Conservation (phyloP, 2,329 filamentous ascomycete genomes). For the Tolypocladium nubicola region DNA sequence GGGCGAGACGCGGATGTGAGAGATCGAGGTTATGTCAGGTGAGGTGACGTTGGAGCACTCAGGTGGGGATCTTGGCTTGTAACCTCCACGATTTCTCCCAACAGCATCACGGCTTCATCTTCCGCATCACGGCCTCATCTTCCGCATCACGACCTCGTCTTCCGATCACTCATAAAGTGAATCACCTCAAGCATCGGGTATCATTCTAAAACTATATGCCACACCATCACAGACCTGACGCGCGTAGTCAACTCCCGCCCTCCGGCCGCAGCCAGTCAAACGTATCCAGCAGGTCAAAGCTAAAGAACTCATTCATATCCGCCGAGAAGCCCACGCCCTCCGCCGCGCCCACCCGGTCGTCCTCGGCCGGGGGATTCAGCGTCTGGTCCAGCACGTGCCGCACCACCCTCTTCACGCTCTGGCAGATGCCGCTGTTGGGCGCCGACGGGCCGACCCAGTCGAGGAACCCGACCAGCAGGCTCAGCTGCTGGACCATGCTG, state of each 20-base stretch:
- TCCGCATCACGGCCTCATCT: not conserved
- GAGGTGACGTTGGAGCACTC: not conserved
- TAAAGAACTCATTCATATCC: constrained; percentile 21
- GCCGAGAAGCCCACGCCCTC: constrained; percentile 16
- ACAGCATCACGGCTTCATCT: too few relatives aligned
- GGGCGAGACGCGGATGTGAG: not conserved
- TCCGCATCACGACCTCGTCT: not conserved
- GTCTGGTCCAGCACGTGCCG: constrained; percentile 38
- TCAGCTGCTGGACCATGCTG: constrained; percentile 37
- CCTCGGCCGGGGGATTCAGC: constrained; percentile 22
- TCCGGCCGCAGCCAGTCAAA: constrained; percentile 28
- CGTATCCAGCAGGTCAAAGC: constrained; percentile 32
- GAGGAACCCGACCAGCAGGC: constrained; percentile 36
- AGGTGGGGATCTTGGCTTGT: not conserved
- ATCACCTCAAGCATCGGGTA: not conserved
- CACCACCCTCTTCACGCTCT: constrained; percentile 31
- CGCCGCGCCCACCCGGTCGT: constrained; percentile 1
- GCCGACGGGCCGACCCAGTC: constrained; percentile 35
- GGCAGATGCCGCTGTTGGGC: constrained; percentile 35
- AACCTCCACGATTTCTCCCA: constrained; percentile 18
- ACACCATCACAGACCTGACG: not conserved
- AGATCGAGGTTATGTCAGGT: not conserved
- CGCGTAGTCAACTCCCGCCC: not conserved
- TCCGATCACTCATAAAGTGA: too few relatives aligned
- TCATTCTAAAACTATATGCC: not conserved